Evolutionary conservation across 2,329 filamentous ascomycete genomes (phyloP), one percentile per base, ranked within the genome.

Genomic region (Nannizziopsis arthrosporioides): DNA sequence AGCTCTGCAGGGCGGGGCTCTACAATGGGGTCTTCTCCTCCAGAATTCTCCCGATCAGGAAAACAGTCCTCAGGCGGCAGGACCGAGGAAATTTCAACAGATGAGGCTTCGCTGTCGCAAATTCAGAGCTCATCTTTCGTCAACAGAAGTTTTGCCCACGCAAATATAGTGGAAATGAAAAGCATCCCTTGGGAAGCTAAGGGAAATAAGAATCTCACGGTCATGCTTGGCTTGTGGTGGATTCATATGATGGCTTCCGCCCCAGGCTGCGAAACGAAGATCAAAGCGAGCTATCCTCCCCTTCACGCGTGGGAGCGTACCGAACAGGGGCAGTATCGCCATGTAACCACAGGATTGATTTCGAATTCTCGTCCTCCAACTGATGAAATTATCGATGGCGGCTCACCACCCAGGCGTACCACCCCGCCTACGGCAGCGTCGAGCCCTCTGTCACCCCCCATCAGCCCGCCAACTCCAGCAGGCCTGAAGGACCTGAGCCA

Each of bases 211-310:
- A 44, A 48, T 15, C 44, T 52, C 5, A 52, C 51, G 1, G 40
- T 52, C 7, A 50, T 50, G 31, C 47, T 52, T 37, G 51, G 47
- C 11, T 18, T 52, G 2, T 52, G 51, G 51, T 52, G 47, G 51
- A 44, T 52, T 14, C 51, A 52, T 42, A 52, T 52, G 47, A 14
- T 52, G 40, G 51, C 51, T 5, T 47, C 14, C 22, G 50, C 50
- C 1, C 50, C 50, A 8, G 42, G 37, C 35, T 36, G 50, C 14
- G 42, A 46, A 17, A 49, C 31, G 12, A 30, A 8, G 19, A 42
- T 51, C 18, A 38, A 42, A 6, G 15, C 18, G 4, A 11, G 18
- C 3, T 51, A 51, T 34, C 45, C 41, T 8, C 5, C 12, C 15
- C 41, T 51, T 27, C 14, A 51, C 18, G 17, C 49, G 3, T 51